Conservation (phyloP, 2,329 filamentous ascomycete species). For the Cytospora mali region DNA sequence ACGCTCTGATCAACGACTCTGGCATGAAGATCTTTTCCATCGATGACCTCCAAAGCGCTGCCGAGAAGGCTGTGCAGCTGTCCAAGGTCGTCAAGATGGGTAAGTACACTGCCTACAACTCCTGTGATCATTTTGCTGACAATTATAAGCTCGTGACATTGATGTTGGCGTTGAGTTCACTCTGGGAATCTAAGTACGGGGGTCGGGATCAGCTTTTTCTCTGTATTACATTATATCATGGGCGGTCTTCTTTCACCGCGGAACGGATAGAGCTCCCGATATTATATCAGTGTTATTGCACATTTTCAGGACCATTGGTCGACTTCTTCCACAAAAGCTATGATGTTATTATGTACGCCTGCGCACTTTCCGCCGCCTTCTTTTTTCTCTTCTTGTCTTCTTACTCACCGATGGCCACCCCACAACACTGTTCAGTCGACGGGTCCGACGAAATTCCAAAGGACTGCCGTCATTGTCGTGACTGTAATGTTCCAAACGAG, state of each 20-base stretch:
- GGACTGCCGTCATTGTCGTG: background rate
- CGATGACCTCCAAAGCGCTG: slow-evolving; percentile 93
- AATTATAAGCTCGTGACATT: slow-evolving; percentile 76
- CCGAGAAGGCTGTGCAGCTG: slow-evolving; percentile 98
- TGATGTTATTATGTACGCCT: background rate
- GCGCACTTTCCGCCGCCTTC: background rate
- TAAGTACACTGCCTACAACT: slow-evolving; percentile 49
- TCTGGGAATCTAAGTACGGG: slow-evolving; percentile 76
- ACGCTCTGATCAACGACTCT: slow-evolving; percentile 92
- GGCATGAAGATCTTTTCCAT: slow-evolving; percentile 99
- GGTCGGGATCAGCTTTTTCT: slow-evolving; percentile 14
- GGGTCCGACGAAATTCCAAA: background rate
- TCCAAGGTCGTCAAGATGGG: slow-evolving; percentile 99
- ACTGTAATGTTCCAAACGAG: background rate
- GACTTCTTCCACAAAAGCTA: background rate
- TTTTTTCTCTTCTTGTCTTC: too few species aligned
- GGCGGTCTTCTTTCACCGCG: slow-evolving; percentile 5
- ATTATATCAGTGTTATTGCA: slow-evolving; percentile 13
- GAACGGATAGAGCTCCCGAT: slow-evolving; percentile 17
- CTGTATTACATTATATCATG: slow-evolving; percentile 22
- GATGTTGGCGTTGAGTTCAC: slow-evolving; percentile 96
- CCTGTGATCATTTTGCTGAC: slow-evolving; percentile 21
- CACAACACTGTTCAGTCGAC: too few species aligned
- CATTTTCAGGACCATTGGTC: background rate
- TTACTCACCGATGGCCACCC: too few species aligned